These are phyloP conservation scores for Clonostachys rosea DNA, from an alignment of 2,329 filamentous ascomycete species.

Conservation along the genomic window DNA sequence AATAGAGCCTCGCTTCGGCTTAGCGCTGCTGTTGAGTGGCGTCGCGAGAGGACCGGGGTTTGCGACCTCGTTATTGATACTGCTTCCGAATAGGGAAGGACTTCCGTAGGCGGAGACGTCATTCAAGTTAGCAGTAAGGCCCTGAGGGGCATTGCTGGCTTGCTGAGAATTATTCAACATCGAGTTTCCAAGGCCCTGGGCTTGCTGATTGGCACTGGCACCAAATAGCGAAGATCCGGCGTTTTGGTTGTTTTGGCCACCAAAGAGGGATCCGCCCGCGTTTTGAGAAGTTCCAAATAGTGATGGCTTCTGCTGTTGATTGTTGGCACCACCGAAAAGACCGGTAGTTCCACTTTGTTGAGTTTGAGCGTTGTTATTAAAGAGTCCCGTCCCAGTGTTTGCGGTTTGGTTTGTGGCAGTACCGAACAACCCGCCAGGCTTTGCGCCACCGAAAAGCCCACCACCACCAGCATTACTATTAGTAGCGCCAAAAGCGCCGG, in stretches of 20 bases:
- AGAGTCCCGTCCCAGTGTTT: constrained; percentile 30
- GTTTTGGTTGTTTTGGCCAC: constrained; percentile 38
- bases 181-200: constrained; percentile 40
- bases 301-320: constrained; percentile 33
- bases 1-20: constrained; percentile 73
- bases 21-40: constrained; percentile 71
- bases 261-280: constrained; percentile 49
- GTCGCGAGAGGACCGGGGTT: constrained; percentile 90
- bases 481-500: constrained; percentile 22
- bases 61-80: constrained; percentile 55
- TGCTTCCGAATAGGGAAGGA: constrained; percentile 75
- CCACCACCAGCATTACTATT: constrained; percentile 19
- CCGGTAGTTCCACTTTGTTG: constrained; percentile 33
- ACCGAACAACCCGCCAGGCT: constrained; percentile 29
- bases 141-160: constrained; percentile 48
- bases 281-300: constrained; percentile 46
- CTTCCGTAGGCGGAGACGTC: constrained; percentile 89
- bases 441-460: constrained; percentile 21
- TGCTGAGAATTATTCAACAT: constrained; percentile 54
- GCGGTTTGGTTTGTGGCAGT: constrained; percentile 21
- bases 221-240: constrained; percentile 40
- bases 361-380: constrained; percentile 32
- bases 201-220: constrained; percentile 41
- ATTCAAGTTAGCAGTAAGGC: constrained; percentile 72
- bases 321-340: constrained; percentile 41